Percentiles rank a stretch among this genome's conserved stretches.
Conservation (phyloP, 441 rosid species). For the Hypseocharis bilobata region DNA sequence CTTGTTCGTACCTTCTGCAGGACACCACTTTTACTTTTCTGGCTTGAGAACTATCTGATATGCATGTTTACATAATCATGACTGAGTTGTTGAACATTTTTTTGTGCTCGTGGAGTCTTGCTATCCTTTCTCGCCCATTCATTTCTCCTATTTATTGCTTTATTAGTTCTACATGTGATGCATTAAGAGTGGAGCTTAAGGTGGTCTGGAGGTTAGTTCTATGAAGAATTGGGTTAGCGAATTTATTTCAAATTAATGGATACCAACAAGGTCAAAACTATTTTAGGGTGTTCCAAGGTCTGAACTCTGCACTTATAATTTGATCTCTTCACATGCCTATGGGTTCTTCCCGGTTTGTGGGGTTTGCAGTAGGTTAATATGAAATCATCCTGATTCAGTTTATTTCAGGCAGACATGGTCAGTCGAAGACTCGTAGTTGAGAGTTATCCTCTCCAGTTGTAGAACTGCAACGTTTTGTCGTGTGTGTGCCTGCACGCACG, state of each 20-base stretch:
- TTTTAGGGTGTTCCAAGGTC: not conserved
- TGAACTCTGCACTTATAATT: not conserved
- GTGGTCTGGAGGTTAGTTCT: not conserved
- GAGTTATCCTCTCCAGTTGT: not conserved
- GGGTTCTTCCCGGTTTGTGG: no score
- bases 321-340: no score
- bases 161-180: not conserved
- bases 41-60: slow-evolving; percentile 5
- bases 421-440: not conserved
- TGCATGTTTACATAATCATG: not conserved
- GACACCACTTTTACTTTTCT: slow-evolving; percentile 10
- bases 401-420: not conserved
- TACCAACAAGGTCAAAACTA: not conserved
- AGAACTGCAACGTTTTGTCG: no score
- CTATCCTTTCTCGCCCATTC: not conserved
- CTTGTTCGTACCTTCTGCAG: slow-evolving; percentile 54
- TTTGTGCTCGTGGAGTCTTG: no score
- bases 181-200: not conserved
- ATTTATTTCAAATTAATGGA: no score
- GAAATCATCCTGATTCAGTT: not conserved
- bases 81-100: not conserved
- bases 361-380: not conserved
- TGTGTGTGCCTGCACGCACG: no score
- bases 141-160: not conserved
- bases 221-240: not conserved